Conservation (phyloP, 202 grass and related monocot species). For the Carex sylvatica region DNA sequence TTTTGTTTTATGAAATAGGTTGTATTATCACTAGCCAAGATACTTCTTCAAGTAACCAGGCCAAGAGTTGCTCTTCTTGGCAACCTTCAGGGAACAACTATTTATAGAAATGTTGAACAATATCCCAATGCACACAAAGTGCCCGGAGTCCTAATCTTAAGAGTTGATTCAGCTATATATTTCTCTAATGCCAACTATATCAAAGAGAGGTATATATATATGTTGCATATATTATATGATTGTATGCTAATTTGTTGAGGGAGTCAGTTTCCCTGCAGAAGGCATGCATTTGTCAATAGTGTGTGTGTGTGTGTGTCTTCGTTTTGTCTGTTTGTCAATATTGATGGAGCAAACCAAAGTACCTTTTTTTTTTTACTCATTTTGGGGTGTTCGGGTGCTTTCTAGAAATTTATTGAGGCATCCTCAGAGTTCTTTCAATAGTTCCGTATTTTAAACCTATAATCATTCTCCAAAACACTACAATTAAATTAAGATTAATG, state of each 20-base stretch:
- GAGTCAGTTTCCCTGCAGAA: background rate
- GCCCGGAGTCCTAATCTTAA: conserved; percentile 64
- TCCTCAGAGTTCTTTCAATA: background rate
- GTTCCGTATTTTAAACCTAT: background rate
- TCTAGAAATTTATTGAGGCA: background rate
- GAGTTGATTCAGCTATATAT: conserved; percentile 88
- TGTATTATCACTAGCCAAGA: conserved; percentile 69
- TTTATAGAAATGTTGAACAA: conserved; percentile 86
- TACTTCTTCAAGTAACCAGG: conserved; percentile 90
- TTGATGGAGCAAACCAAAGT: background rate
- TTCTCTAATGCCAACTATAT: conserved; percentile 92
- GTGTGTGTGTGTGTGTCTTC: background rate
- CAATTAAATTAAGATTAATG: background rate
- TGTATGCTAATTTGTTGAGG: background rate
- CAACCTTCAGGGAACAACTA: conserved; percentile 61
- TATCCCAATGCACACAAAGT: conserved; percentile 67
- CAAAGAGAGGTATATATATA: conserved; percentile 68
- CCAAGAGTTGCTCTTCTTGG: conserved; percentile 83
- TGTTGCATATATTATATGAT: background rate
- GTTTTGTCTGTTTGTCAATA: background rate
- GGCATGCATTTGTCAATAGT: background rate
- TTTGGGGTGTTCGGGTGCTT: background rate
- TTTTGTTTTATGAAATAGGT: conserved; percentile 37
- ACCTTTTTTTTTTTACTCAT: background rate
- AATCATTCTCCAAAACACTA: background rate